A percentile compares a stretch with the other conserved stretches of the same genome.
Evolutionary conservation across 164 flowering plant species (phyloP).

Genomic region (Annona squamosa): DNA sequence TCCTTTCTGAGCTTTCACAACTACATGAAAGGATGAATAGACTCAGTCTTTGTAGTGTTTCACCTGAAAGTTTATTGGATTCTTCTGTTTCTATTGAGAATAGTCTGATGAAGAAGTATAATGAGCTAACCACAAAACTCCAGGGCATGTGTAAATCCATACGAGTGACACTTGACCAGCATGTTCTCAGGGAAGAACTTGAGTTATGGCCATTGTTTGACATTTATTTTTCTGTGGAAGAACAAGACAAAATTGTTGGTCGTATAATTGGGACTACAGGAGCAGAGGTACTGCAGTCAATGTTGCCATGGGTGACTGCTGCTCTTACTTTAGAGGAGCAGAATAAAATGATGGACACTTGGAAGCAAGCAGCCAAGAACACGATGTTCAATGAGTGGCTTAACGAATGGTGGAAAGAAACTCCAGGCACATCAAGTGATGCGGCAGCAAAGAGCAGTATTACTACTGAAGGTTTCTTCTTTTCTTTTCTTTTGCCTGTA

Average conservation of each 20-base stretch:
- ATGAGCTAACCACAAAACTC: constrained; percentile 72
- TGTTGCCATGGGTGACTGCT: constrained; percentile 97
- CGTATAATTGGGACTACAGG: constrained; percentile 91
- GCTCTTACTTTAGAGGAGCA: constrained; percentile 92
- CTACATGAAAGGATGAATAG: constrained; percentile 42
- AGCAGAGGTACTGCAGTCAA: constrained; percentile 92
- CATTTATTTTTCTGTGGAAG: constrained; percentile 80
- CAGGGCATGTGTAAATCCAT: constrained; percentile 96
- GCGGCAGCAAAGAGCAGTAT: constrained; percentile 29
- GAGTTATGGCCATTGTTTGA: constrained; percentile 95
- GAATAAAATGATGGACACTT: constrained; percentile 86
- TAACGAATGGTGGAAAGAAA: constrained; percentile 89
- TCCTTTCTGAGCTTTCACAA: constrained; percentile 56
- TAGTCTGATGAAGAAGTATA: constrained; percentile 36
- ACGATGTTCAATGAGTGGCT: constrained; percentile 99
- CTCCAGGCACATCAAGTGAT: constrained; percentile 27
- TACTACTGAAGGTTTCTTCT: constrained; percentile 44
- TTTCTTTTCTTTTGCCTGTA: background rate
- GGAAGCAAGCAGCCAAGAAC: constrained; percentile 89
- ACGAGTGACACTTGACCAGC: constrained; percentile 78
- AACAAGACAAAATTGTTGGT: constrained; percentile 92
- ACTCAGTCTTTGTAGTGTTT: constrained; percentile 11
- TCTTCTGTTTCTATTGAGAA: constrained; percentile 15
- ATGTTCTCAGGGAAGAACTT: constrained; percentile 79
- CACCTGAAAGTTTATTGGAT: constrained; percentile 10